Evolutionary conservation across 352 stramenopile species (phyloP).

Genomic region (Thraustochytrium aureum): DNA sequence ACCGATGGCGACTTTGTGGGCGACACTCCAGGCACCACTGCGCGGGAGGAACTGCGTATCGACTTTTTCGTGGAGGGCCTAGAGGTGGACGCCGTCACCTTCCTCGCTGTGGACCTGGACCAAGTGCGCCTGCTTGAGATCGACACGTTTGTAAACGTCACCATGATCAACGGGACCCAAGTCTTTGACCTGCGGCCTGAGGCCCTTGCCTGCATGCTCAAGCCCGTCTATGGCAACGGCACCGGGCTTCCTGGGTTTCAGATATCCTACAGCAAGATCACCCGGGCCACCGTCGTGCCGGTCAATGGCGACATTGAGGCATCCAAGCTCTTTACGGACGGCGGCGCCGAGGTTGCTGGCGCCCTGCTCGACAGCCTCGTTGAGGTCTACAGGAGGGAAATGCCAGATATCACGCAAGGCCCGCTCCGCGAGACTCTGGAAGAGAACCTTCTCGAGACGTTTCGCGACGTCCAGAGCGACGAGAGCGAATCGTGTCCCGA

Average conservation of each 20-base stretch:
- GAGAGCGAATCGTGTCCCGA: neutral
- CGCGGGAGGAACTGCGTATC: neutral
- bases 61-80: neutral
- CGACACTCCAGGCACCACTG: neutral
- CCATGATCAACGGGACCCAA: slow-evolving; percentile 3
- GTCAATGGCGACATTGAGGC: neutral
- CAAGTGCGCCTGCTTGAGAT: neutral
- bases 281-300: neutral
- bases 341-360: neutral
- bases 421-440: slow-evolving; percentile 18
- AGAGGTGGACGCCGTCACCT: neutral
- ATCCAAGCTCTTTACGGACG: slow-evolving; percentile 15
- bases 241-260: slow-evolving; percentile 3
- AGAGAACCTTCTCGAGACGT: neutral
- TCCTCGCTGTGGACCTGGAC: neutral
- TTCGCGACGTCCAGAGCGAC: neutral
- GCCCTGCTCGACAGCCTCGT: neutral
- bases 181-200: slow-evolving; percentile 2
- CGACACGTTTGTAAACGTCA: slow-evolving; percentile 11
- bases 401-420: slow-evolving; percentile 31
- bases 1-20: slow-evolving; percentile 5
- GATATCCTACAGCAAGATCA: neutral
- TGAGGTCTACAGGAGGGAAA: slow-evolving; percentile 3
- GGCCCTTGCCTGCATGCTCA: slow-evolving; percentile 2
- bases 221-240: slow-evolving; percentile 2